Evolutionary conservation across 805 yeast genomes (phyloP).

Genomic region (Jamesozyma jinghongensis): DNA sequence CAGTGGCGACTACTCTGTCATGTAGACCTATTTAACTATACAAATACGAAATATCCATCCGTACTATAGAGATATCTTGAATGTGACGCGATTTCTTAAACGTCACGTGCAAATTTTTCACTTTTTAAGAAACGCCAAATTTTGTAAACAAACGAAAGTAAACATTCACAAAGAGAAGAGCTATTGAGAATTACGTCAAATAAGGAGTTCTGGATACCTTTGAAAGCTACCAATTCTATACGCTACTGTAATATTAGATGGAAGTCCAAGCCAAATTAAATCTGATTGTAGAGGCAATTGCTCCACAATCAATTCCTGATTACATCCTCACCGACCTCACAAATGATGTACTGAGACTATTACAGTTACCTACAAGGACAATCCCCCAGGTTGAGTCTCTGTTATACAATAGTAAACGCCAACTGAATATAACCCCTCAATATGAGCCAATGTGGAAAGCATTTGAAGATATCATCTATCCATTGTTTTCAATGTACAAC

Average conservation of each 20-base stretch:
- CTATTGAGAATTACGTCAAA: background rate
- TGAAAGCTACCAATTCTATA: background rate
- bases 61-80: background rate
- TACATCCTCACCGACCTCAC: constrained; percentile 9
- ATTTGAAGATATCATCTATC: constrained; percentile 13
- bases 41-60: background rate
- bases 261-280: constrained; percentile 16
- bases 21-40: background rate
- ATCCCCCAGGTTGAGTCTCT: constrained; percentile 15
- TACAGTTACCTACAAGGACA: constrained; percentile 13
- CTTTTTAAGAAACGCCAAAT: constrained; percentile 1
- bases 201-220: background rate
- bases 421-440: constrained; percentile 12
- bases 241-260: constrained; percentile 10
- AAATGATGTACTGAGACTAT: constrained; percentile 12
- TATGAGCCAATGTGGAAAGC: constrained; percentile 16
- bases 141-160: constrained; percentile 2
- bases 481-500: constrained; percentile 11
- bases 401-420: constrained; percentile 11
- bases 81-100: background rate
- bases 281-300: constrained; percentile 17
- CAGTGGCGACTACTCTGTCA: background rate
- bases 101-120: background rate
- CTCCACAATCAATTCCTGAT: constrained; percentile 19
- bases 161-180: constrained; percentile 1